A percentile compares a stretch with the other conserved stretches of the same genome.
Evolutionary conservation across 306 rosid genomes (phyloP).

Genomic region (Sechiopsis laciniata): DNA sequence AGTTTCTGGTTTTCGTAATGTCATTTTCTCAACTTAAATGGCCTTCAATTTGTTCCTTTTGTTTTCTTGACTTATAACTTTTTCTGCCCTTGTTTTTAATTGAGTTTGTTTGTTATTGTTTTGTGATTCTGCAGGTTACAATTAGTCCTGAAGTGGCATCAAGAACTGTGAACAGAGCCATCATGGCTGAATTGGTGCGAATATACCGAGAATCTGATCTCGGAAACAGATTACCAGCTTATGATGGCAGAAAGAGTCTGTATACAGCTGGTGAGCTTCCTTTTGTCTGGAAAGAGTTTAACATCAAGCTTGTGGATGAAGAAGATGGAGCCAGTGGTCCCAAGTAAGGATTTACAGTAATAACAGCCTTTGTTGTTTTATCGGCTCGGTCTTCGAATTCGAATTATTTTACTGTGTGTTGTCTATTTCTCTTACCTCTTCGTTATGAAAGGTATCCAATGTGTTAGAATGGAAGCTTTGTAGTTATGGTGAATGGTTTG

Average conservation of each 20-base stretch:
- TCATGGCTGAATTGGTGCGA: constrained; percentile 87
- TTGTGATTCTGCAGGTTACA: constrained; percentile 49
- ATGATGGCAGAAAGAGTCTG: constrained; percentile 91
- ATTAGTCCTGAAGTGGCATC: constrained; percentile 90
- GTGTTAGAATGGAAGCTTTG: background rate
- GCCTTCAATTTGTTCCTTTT: constrained; percentile 47
- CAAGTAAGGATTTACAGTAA: constrained; percentile 46
- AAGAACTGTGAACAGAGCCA: constrained; percentile 73
- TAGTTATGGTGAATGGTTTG: background rate
- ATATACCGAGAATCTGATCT: constrained; percentile 76
- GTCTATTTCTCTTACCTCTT: constrained; percentile 9
- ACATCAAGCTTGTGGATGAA: constrained; percentile 65
- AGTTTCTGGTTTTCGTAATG: constrained; percentile 34
- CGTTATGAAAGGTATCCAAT: background rate
- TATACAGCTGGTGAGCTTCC: constrained; percentile 99
- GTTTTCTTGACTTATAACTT: constrained; percentile 29
- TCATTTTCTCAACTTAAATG: constrained; percentile 44
- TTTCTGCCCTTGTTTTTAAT: constrained; percentile 37
- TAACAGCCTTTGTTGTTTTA: constrained; percentile 8
- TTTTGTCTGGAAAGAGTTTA: constrained; percentile 79
- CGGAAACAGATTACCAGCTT: constrained; percentile 93
- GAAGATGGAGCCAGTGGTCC: constrained; percentile 61
- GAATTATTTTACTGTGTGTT: background rate
- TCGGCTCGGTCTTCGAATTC: background rate
- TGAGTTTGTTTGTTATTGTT: constrained; percentile 25